Evolutionary conservation across 2,329 filamentous ascomycete genomes (phyloP), one percentile per base, ranked within the genome.

Genomic region (Ambrosiella cleistominuta): DNA sequence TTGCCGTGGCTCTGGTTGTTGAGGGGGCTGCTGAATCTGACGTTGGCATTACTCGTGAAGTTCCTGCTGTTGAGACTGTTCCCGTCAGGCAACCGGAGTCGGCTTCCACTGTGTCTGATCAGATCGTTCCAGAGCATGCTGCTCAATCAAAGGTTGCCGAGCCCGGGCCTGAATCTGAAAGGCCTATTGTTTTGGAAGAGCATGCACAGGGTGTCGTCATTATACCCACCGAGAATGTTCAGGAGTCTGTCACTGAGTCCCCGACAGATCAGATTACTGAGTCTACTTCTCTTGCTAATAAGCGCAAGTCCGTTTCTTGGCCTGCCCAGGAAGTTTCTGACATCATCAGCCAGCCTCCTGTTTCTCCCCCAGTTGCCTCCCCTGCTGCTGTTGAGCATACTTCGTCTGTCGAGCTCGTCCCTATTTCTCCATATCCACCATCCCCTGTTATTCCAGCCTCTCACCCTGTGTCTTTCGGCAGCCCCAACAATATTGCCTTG

Each of bases 271-370:
- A 27, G 27, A 27, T 5, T 27, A 36, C 8, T 13, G 49, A 35
- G 11, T 55, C 53, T 55, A 35, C 45, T 12, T 35, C 51, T 38
- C 12, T 38, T 37, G 13, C 5, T 11, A 53, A 42, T 37, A 54
- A 54, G 52, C 52, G 52, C 38, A 54, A 54, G 15, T 54, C 52
- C 17, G 52, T 54, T 19, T 54, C 52, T 12, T 54, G 37, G 37
- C 17, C 38, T n/a, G 9, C 17, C 8, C 27, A 51, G 9, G 47
- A 36, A 11, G 35, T 36, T 19, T 35, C 47, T 12, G 35, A 36
- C 17, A 19, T 19, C 19, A 35, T 51, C 19, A 51, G 17, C 19
- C 47, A n/a, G 27, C 47, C 47, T 36, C 13, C 27, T 2, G 47
- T 35, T 35, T 13, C 17, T 51, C 35, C 47, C 8, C 3, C 47